phyloP scores from a whole-genome alignment of 2,329 filamentous ascomycete genomes.

The Geosmithia putterillii region DNA sequence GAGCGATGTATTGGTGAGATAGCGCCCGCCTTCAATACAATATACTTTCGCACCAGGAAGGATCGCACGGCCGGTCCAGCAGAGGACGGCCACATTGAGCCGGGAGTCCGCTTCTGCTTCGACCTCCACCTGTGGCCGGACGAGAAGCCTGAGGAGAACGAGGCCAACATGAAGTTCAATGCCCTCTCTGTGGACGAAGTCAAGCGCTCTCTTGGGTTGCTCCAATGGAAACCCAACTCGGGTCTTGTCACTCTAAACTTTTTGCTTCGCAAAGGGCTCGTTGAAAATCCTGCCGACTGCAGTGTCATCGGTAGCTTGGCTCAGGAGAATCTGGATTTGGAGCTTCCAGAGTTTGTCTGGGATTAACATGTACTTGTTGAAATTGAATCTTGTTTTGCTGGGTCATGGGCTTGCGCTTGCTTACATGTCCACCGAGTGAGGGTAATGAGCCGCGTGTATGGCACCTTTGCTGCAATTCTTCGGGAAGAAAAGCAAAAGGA shows the following conservation, averaged over 20 bases:
- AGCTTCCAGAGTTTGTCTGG: conserved; percentile 8
- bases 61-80: conserved; percentile 12
- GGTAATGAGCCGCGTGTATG: neutral
- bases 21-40: conserved; percentile 2
- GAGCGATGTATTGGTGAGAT: neutral
- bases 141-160: conserved; percentile 2
- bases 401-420: too few species aligned
- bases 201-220: conserved; percentile 10
- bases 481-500: neutral
- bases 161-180: conserved; percentile 14
- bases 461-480: neutral
- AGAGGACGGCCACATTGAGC: conserved; percentile 20
- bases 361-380: neutral
- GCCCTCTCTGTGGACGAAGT: conserved; percentile 16
- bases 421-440: too few species aligned
- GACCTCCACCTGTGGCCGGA: conserved; percentile 15
- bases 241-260: conserved; percentile 26
- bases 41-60: conserved; percentile 22
- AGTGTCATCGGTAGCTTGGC: neutral
- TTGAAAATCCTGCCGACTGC: conserved; percentile 10
- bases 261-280: conserved; percentile 15
- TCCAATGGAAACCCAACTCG: conserved; percentile 26
- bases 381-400: neutral
- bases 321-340: conserved; percentile 9
- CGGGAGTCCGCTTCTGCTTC: conserved; percentile 22